Evolutionary conservation across 306 rosid species (phyloP), one percentile per base, ranked within the genome.

Genomic region (Fragaria iinumae): DNA sequence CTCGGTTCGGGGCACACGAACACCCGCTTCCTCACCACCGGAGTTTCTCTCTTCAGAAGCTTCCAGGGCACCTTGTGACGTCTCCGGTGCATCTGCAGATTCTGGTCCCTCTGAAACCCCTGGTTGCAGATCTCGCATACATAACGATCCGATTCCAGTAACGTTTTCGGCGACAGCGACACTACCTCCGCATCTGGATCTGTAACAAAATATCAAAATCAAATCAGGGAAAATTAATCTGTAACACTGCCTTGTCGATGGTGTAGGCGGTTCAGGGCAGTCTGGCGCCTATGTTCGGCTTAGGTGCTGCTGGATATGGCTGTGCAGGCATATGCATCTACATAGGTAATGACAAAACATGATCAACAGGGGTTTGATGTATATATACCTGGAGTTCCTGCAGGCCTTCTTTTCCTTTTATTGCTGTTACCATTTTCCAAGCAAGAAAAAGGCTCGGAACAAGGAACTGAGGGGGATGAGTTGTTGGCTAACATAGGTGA

Each of bases 151-250:
- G 99, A 95, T 87, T 95, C 99, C 82, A 95, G 76, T 13, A 95
- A 67, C 18, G 99, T 95, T 83, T 95, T 92, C 0, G 99, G 99
- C 10, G 99, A 95, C 4, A 95, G 90, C 0, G 99, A 95, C 83
- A 95, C 99, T 77, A 95, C 99, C 74, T 95, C 99, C 27, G 99
- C 99, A 80, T 95, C 99, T 39, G 99, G 99, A 95, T 95, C 98
- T 96, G 72, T 38, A 11, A 11, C 11, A 14, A 16, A 1, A 23
- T 14, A 21, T 39, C n/a, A 44, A 36, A 50, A 18, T 14, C 36
- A n/a, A 52, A 8, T 36, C 6, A n/a, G 21, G 32, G 1, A 38
- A 5, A 38, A 38, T 38, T 38, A 38, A 38, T 38, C 41, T 38
- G 41, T 38, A 38, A 38, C 41, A 38, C 41, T 38, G 41, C 41